Evolutionary conservation across 208 protist genomes (phyloP).

Genomic region (Leishmania turanica): DNA sequence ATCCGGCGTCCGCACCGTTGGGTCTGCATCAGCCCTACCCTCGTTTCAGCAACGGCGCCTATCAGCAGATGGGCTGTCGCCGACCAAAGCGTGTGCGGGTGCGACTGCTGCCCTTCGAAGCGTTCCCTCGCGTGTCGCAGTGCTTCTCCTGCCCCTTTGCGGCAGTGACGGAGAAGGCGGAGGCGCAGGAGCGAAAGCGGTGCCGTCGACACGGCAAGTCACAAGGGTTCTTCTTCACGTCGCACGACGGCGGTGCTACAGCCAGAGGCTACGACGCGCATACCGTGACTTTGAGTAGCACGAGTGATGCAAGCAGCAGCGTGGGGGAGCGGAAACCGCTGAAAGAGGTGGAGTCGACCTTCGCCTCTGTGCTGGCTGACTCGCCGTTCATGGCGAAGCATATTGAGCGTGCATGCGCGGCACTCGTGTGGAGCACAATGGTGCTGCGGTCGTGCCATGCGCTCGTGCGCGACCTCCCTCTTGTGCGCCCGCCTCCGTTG

Average conservation of each 20-base stretch:
- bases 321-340: not conserved
- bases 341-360: constrained; percentile 41
- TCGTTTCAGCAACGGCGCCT: constrained; percentile 40
- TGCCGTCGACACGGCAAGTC: not conserved
- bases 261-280: not conserved
- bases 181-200: constrained; percentile 34
- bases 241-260: not conserved
- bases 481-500: constrained; percentile 1
- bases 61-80: constrained; percentile 53
- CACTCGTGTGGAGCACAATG: constrained; percentile 64
- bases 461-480: constrained; percentile 37
- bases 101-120: constrained; percentile 78
- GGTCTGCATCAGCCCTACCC: constrained; percentile 23
- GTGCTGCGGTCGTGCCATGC: constrained; percentile 45
- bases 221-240: not conserved
- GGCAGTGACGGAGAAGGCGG: constrained; percentile 44
- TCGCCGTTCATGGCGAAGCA: constrained; percentile 52
- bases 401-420: constrained; percentile 52
- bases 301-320: not conserved
- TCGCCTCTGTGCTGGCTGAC: constrained; percentile 45
- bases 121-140: constrained; percentile 66
- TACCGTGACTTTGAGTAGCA: not conserved
- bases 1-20: not conserved
- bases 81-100: constrained; percentile 60
- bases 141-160: constrained; percentile 57